Conservation (phyloP, 2,329 filamentous ascomycete species). For the Colletotrichum sp. region DNA sequence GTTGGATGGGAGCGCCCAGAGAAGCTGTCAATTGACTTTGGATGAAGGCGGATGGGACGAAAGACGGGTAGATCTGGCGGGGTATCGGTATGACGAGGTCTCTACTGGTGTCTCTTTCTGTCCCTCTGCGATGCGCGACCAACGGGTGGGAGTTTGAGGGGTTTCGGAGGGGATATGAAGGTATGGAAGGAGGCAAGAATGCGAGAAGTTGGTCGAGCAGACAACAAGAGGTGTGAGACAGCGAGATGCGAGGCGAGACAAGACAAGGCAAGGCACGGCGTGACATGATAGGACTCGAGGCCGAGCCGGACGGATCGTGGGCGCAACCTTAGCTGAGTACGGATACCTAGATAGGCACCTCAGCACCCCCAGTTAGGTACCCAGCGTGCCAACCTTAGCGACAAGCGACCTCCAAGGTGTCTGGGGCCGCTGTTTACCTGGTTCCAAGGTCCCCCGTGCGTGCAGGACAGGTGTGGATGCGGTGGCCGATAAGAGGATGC, state of each 20-base stretch:
- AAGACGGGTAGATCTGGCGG: background rate
- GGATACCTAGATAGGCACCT: background rate
- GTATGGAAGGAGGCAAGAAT: background rate
- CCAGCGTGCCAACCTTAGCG: background rate
- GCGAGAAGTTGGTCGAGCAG: background rate
- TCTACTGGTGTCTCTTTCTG: background rate
- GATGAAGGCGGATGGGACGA: conserved; percentile 10
- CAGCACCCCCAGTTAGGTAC: background rate
- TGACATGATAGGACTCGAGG: background rate
- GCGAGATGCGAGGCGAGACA: background rate
- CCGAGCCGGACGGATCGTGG: background rate
- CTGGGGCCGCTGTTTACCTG: background rate
- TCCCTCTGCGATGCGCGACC: background rate
- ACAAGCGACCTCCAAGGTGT: background rate
- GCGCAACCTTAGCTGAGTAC: background rate
- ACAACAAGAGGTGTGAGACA: background rate
- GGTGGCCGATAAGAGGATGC: conserved; percentile 11
- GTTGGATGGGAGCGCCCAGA: background rate
- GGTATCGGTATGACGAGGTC: background rate
- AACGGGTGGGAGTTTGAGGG: background rate
- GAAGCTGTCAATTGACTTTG: conserved; percentile 17
- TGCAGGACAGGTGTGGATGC: conserved; percentile 4
- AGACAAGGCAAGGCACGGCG: background rate
- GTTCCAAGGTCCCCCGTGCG: conserved; percentile 5
- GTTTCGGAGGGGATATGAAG: background rate